Evolutionary conservation across 768 basidiomycete species (phyloP).

Genomic region (Naganishia vishniacii): DNA sequence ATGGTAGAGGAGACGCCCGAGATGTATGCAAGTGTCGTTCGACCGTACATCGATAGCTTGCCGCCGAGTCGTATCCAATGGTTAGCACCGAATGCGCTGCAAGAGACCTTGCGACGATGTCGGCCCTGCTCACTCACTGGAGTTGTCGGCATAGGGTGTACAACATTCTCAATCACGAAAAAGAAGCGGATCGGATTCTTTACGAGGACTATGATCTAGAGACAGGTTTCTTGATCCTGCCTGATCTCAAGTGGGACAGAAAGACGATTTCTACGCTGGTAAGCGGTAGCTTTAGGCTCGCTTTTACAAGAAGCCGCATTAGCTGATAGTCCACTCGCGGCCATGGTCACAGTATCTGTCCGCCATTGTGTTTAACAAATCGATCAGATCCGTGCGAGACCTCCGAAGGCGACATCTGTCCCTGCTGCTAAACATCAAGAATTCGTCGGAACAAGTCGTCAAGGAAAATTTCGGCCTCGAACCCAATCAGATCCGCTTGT

Average conservation of each 20-base stretch:
- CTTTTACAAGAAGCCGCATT: background rate
- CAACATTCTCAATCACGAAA: conserved; percentile 69
- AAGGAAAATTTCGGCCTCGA: conserved; percentile 63
- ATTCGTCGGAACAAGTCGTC: conserved; percentile 56
- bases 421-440: conserved; percentile 63
- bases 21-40: conserved; percentile 64
- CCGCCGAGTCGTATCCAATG: conserved; percentile 74
- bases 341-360: conserved; percentile 61
- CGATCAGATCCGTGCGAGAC: conserved; percentile 70
- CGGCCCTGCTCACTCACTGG: background rate
- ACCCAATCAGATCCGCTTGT: conserved; percentile 64
- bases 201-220: conserved; percentile 56
- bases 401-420: conserved; percentile 61
- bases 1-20: conserved; percentile 80
- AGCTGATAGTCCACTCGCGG: background rate
- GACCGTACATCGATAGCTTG: conserved; percentile 72
- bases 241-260: conserved; percentile 97
- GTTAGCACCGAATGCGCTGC: conserved; percentile 50
- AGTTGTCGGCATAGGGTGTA: conserved; percentile 60
- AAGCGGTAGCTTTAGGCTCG: background rate
- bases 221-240: conserved; percentile 68
- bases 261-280: conserved; percentile 62
- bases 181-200: conserved; percentile 69
- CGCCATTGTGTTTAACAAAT: conserved; percentile 62
- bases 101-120: background rate